Evolutionary conservation across 1,284 basidiomycete genomes (phyloP).

Genomic region (Ceratobasidium sp.): DNA sequence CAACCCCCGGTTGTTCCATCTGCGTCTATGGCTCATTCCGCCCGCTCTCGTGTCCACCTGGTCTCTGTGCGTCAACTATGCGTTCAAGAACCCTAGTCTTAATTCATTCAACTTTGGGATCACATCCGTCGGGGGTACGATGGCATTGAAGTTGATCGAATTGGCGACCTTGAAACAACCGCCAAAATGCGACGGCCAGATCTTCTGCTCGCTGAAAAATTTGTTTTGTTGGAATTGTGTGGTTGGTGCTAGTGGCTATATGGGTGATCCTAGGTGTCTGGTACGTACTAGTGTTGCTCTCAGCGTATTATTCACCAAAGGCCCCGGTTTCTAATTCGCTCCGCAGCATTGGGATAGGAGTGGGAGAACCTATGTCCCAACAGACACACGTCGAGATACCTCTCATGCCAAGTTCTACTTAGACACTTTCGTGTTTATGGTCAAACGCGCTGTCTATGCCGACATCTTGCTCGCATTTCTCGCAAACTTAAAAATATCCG

Average conservation of each 20-base stretch:
- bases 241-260: not conserved
- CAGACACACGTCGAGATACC: not conserved
- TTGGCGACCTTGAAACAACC: constrained; percentile 6
- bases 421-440: not conserved
- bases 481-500: not conserved
- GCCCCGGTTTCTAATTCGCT: not conserved
- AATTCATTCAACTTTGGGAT: constrained; percentile 40
- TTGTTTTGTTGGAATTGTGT: constrained; percentile 3
- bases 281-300: not conserved
- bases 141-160: constrained; percentile 37
- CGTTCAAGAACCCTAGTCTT: constrained; percentile 12
- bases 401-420: constrained; percentile 20
- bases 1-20: constrained; percentile 16
- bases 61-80: constrained; percentile 26
- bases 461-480: constrained; percentile 10
- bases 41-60: constrained; percentile 11
- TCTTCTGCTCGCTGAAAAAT: not conserved
- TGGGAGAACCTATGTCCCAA: not conserved
- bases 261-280: constrained; percentile 14
- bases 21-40: constrained; percentile 34
- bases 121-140: constrained; percentile 21
- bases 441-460: not conserved
- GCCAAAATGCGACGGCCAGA: constrained; percentile 11
- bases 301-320: not conserved
- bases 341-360: constrained; percentile 19